These are phyloP conservation scores for Ogataea trehalophila DNA, from an alignment of 805 yeast genomes.

Conservation along the genomic window DNA sequence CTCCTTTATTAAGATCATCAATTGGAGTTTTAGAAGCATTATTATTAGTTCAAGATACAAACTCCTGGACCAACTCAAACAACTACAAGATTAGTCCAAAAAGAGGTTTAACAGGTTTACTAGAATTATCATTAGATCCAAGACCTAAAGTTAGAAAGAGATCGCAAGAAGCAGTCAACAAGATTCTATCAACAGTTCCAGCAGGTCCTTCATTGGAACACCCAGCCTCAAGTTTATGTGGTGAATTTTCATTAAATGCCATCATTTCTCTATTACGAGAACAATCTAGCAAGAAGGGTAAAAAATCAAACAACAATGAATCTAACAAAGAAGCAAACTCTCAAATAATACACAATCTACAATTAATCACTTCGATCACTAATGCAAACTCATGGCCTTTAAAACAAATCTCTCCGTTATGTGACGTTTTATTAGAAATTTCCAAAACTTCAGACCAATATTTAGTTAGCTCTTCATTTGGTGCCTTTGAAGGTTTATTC, in stretches of 20 bases:
- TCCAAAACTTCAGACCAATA: conserved; percentile 82
- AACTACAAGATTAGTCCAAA: conserved; percentile 60
- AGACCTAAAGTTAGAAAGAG: conserved; percentile 95
- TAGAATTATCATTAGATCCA: conserved; percentile 76
- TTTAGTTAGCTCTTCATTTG: conserved; percentile 75
- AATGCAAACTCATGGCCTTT: conserved; percentile 81
- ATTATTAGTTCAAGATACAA: conserved; percentile 72
- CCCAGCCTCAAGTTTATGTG: conserved; percentile 66
- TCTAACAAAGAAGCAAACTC: conserved; percentile 45
- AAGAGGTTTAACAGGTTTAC: conserved; percentile 72
- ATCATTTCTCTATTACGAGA: conserved; percentile 42
- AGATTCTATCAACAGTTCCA: conserved; percentile 62
- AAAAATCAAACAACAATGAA: conserved; percentile 27
- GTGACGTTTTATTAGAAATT: conserved; percentile 70
- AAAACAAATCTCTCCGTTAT: conserved; percentile 59
- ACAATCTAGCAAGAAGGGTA: conserved; percentile 31
- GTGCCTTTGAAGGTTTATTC: conserved; percentile 78
- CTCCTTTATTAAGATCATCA: conserved; percentile 77
- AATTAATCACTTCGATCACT: conserved; percentile 67
- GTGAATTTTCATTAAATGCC: conserved; percentile 59
- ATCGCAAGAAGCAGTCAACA: conserved; percentile 82
- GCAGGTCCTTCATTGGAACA: conserved; percentile 75
- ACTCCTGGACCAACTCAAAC: conserved; percentile 63
- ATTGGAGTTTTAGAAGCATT: conserved; percentile 81
- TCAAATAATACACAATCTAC: conserved; percentile 68